These are phyloP conservation scores for Colletotrichum zoysiae DNA, from an alignment of 2,329 filamentous ascomycete genomes.

Conservation along the genomic window DNA sequence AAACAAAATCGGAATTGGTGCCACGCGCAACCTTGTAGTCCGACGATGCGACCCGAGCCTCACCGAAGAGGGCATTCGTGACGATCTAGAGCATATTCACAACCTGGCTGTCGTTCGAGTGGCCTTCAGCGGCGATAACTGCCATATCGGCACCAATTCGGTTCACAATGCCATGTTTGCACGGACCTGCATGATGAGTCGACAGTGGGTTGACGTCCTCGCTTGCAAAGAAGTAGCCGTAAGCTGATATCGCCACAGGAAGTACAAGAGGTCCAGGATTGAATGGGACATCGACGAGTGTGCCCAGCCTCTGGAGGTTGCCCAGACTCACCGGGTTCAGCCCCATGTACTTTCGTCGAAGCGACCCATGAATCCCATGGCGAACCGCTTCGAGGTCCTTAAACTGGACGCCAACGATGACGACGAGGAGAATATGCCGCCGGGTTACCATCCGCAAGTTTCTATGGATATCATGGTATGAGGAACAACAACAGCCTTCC, in stretches of 20 bases:
- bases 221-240: background rate
- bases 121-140: slow-evolving; percentile 68
- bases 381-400: slow-evolving; percentile 74
- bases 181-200: slow-evolving; percentile 81
- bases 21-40: slow-evolving; percentile 81
- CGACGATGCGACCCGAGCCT: slow-evolving; percentile 68
- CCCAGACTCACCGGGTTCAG: slow-evolving; percentile 46
- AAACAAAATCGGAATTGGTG: slow-evolving; percentile 73
- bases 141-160: slow-evolving; percentile 81
- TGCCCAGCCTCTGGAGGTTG: slow-evolving; percentile 64
- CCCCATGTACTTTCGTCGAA: slow-evolving; percentile 49
- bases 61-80: slow-evolving; percentile 74
- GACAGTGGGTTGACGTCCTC: slow-evolving; percentile 55
- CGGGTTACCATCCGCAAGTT: slow-evolving; percentile 41
- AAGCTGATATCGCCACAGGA: slow-evolving; percentile 58
- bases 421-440: slow-evolving; percentile 45
- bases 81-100: slow-evolving; percentile 86
- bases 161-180: slow-evolving; percentile 82
- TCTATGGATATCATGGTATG: slow-evolving; percentile 43
- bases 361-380: slow-evolving; percentile 53
- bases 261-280: slow-evolving; percentile 78
- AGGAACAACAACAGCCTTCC: background rate
- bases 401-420: slow-evolving; percentile 60
- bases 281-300: slow-evolving; percentile 82
- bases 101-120: slow-evolving; percentile 79